Evolutionary conservation across 2,329 filamentous ascomycete genomes (phyloP), one percentile per base, ranked within the genome.

Genomic region (Pleomassaria siparia): DNA sequence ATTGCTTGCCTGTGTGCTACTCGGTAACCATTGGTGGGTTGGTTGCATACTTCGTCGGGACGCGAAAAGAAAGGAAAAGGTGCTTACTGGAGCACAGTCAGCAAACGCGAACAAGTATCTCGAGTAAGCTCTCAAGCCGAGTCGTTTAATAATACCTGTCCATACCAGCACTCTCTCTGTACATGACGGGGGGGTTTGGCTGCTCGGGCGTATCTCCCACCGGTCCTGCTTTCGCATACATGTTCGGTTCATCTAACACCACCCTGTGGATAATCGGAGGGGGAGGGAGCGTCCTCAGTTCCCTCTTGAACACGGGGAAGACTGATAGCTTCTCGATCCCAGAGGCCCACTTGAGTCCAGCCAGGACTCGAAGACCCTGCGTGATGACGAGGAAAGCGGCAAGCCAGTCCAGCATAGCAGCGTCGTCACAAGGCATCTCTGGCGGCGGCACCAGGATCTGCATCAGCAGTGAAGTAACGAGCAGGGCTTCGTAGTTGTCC

Each of bases 301-400:
- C 65, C 6, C 64, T 50, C n/a, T 52, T 49, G 16, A 69, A 54
- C 2, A 68, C 28, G 2, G 64, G 64, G 42, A 58, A 67, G 2
- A 66, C 42, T 15, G 60, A 51, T 2, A 69, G 54, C n/a, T 62
- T 63, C 36, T 68, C 64, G 22, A 69, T 66, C 2, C 64, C 65
- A 3, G 53, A 49, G 3, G 50, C 50, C 64, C 64, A 69, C 44
- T 60, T 62, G 12, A 67, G 50, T 1, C 53, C 51, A 1, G 63
- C 66, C 2, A 69, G 53, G 28, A 68, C 50, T 4, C 64, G 59
- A 1, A 68, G 51, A 8, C 66, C 66, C 36, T 69, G 64, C 33
- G 58, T 64, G 53, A 68, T 60, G 41, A 58, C 54, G 15, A 69
- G 47, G 12, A 63, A 48, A 1, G 51, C 47, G 30, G 53, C 45